phyloP scores from a whole-genome alignment of 257 asterid genomes.

The Solanum pinnatisectum region DNA sequence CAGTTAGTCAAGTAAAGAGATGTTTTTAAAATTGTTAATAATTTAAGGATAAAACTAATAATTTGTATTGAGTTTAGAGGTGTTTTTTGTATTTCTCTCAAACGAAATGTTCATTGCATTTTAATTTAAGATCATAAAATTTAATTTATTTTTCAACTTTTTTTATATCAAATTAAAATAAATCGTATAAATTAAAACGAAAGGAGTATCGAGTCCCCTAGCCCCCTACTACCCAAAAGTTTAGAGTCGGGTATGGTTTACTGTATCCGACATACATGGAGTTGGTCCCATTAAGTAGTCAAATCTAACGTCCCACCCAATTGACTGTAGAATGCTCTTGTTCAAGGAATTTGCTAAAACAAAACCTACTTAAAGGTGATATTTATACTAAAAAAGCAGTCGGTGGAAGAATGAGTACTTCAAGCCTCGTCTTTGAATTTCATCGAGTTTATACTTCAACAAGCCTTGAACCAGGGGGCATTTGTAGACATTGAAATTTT shows the following conservation, averaged over 20 bases:
- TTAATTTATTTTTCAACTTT: rapidly evolving
- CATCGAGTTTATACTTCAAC: no score
- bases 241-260: not conserved
- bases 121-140: no score
- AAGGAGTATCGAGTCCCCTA: not conserved
- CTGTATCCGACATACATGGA: slow-evolving; percentile 26
- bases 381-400: not conserved
- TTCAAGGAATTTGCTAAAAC: not conserved
- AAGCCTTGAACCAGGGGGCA: no score
- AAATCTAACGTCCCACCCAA: slow-evolving; percentile 33
- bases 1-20: rapidly evolving
- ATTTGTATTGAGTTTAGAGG: rapidly evolving
- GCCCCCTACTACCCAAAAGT: not conserved
- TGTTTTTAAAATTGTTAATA: rapidly evolving
- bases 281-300: slow-evolving; percentile 13
- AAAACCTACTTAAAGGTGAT: not conserved
- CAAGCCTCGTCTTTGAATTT: no score
- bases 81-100: not conserved
- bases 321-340: slow-evolving; percentile 27
- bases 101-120: not conserved
- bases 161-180: no score
- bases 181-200: no score
- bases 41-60: no score
- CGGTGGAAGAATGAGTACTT: no score
- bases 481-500: no score